These are phyloP conservation scores for Gracilaria vermiculophylla DNA, from an alignment of 23 red algal species.

Conservation along the genomic window DNA sequence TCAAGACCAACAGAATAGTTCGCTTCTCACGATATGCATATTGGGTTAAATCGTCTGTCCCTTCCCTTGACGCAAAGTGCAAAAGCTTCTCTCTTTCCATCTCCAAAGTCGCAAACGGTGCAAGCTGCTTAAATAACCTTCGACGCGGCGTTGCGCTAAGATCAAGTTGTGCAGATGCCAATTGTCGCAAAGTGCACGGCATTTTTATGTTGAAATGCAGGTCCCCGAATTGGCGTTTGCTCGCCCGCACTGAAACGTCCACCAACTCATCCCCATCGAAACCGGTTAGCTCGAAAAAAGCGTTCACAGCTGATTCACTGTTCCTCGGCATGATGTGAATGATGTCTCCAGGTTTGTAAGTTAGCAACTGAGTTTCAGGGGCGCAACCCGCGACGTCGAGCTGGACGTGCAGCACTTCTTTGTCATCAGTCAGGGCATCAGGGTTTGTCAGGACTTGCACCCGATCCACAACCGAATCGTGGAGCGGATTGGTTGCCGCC, in stretches of 20 bases:
- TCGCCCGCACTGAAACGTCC: constrained; percentile 9
- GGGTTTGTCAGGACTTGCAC: constrained; percentile 39
- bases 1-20: constrained; percentile 73
- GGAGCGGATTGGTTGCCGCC: not conserved
- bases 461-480: constrained; percentile 11
- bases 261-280: constrained; percentile 40
- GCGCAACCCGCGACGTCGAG: constrained; percentile 27
- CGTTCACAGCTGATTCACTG: constrained; percentile 38
- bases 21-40: constrained; percentile 78
- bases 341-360: constrained; percentile 78
- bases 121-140: constrained; percentile 70
- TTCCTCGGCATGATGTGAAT: constrained; percentile 81
- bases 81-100: constrained; percentile 58
- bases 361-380: not conserved
- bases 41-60: constrained; percentile 67
- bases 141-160: constrained; percentile 61
- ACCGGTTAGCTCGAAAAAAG: constrained; percentile 66
- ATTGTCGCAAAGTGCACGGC: constrained; percentile 66
- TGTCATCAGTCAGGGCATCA: constrained; percentile 42
- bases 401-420: constrained; percentile 78
- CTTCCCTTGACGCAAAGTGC: constrained; percentile 64
- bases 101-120: constrained; percentile 60
- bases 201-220: constrained; percentile 42
- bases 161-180: constrained; percentile 82
- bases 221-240: constrained; percentile 6